Evolutionary conservation across 2,329 filamentous ascomycete species (phyloP).

Genomic region (Alternaria sp.): DNA sequence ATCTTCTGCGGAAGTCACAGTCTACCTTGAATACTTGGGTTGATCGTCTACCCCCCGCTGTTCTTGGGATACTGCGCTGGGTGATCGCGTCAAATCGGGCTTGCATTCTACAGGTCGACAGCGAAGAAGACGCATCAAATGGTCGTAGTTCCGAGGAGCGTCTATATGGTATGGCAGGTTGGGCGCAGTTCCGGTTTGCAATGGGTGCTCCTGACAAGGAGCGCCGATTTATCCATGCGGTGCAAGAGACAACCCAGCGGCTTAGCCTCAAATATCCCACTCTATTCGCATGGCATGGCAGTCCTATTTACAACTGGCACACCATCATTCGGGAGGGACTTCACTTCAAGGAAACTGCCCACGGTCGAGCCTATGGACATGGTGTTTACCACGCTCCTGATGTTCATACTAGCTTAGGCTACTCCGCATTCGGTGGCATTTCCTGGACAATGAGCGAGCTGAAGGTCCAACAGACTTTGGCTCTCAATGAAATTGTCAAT

Average conservation of each 20-base stretch:
- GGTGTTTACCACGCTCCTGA: slow-evolving; percentile 81
- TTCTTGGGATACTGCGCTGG: slow-evolving; percentile 78
- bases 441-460: slow-evolving; percentile 74
- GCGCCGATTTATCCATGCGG: slow-evolving; percentile 71
- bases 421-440: slow-evolving; percentile 44
- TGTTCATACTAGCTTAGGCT: slow-evolving; percentile 64
- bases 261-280: slow-evolving; percentile 66
- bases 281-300: slow-evolving; percentile 89
- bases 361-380: slow-evolving; percentile 78
- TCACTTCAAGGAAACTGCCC: slow-evolving; percentile 67
- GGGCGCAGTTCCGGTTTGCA: slow-evolving; percentile 84
- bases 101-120: slow-evolving; percentile 79
- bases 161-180: slow-evolving; percentile 70
- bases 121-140: slow-evolving; percentile 22
- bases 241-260: slow-evolving; percentile 58
- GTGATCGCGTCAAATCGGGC: slow-evolving; percentile 90
- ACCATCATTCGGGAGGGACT: slow-evolving; percentile 85
- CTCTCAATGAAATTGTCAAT: slow-evolving; percentile 88
- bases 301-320: slow-evolving; percentile 81
- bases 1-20: slow-evolving; percentile 54
- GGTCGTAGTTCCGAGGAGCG: slow-evolving; percentile 57
- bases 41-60: slow-evolving; percentile 69
- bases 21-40: slow-evolving; percentile 60
- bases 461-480: slow-evolving; percentile 67
- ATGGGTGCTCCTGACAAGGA: slow-evolving; percentile 94